phyloP scores from a whole-genome alignment of 768 basidiomycete genomes.

The Gloeophyllum trabeum region DNA sequence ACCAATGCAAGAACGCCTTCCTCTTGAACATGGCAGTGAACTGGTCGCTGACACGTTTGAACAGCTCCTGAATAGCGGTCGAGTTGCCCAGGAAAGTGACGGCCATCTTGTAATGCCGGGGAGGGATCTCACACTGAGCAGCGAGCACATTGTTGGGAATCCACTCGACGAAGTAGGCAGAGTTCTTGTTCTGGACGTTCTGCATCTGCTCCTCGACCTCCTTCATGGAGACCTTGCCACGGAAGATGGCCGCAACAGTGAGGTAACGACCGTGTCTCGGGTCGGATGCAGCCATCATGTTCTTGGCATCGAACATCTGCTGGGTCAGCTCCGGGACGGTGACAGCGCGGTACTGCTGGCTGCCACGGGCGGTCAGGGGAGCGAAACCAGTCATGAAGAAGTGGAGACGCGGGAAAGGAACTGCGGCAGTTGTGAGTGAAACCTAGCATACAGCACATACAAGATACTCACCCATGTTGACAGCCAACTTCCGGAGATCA shows the following conservation, averaged over 20 bases:
- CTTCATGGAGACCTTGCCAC: slow-evolving; percentile 99
- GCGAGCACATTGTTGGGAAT: slow-evolving; percentile 98
- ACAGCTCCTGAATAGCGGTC: slow-evolving; percentile 93
- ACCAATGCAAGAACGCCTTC: slow-evolving; percentile 98
- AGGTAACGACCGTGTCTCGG: slow-evolving; percentile 96
- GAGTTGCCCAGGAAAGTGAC: slow-evolving; percentile 98
- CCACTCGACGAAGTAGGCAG: slow-evolving; percentile 98
- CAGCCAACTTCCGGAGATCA: slow-evolving; percentile 93
- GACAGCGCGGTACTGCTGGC: slow-evolving; percentile 92
- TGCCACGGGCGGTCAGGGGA: slow-evolving; percentile 87
- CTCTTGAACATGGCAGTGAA: slow-evolving; percentile 99
- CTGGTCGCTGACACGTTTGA: slow-evolving; percentile 97
- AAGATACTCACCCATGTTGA: slow-evolving; percentile 86
- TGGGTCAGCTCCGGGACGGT: slow-evolving; percentile 96
- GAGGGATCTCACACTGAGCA: slow-evolving; percentile 96
- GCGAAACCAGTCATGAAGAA: slow-evolving; percentile 99
- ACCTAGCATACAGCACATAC: neutral
- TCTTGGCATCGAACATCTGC: slow-evolving; percentile 99
- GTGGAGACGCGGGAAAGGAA: slow-evolving; percentile 98
- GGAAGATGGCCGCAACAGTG: slow-evolving; percentile 96
- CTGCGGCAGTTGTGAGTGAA: slow-evolving; percentile 22
- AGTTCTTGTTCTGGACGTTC: slow-evolving; percentile 95
- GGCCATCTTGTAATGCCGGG: slow-evolving; percentile 92
- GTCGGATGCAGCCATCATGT: slow-evolving; percentile 99
- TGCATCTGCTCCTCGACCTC: slow-evolving; percentile 99